Evolutionary conservation across 768 basidiomycete species (phyloP), one percentile per base, ranked within the genome.

Genomic region (Saitozyma sp.): DNA sequence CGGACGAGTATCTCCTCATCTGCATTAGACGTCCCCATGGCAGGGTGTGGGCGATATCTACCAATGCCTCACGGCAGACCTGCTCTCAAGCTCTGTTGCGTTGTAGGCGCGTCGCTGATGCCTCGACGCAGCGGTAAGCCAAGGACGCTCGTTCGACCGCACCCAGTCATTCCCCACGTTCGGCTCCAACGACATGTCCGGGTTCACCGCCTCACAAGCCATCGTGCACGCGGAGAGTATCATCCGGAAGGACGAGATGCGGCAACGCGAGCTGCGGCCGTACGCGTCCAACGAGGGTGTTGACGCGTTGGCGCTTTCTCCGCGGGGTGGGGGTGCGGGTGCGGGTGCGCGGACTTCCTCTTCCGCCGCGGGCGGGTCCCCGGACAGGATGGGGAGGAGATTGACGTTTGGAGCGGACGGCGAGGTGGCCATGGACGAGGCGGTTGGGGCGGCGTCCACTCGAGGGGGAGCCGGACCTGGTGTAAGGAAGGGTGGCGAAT

Each of bases 121-220:
- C 29, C 29, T 29, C 5, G 29, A 29, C 29, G 29, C 29, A 40
- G 20, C 50, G 50, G 62, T 38, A 2, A 17, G 46, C 19, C 51
- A 50, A 46, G 16, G 29, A 8, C 54, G 51, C 20, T 49, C 66
- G 16, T 68, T 71, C 37, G 63, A 65, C 11, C 61, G 69, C 37
- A 68, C 69, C 17, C 69, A 70, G 57, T 68, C 67, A 8, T 58
- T 65, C 37, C 64, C 64, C 51, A 60, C 58, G 19, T 53, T 63
- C 49, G 17, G 10, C 56, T 29, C 63, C 57, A 29, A 29, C n/a
- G n/a, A 8, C 14, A 61, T 58, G 14, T 64, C 64, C 54, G 40
- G 43, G 5, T 17, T 62, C 8, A 66, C 62, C 29, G 65, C 66
- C 61, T 5, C 56, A 20, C 42, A 57, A 38, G 19, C 52, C 16